Evolutionary conservation across 495 filamentous ascomycete species (phyloP), one percentile per base, ranked within the genome.

Genomic region (Tuber melanosporum): DNA sequence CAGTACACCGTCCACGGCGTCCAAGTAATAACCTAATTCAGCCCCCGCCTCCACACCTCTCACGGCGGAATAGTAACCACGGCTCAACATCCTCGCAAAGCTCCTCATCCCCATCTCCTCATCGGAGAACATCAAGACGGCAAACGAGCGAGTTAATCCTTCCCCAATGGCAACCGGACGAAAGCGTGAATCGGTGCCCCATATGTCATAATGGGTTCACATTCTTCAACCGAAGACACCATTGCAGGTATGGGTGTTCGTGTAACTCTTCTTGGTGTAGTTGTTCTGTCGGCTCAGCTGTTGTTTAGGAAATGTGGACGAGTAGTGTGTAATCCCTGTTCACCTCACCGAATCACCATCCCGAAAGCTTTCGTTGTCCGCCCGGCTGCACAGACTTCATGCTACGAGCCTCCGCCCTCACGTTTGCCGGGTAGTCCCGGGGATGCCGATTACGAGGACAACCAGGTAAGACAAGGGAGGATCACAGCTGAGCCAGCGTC

Each of bases 291-390:
- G 52, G 73, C 43, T 57, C 80, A 83, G 45, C 15, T 76, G 82
- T 52, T 75, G 17, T 49, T 2, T 49, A 94, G 94, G 73, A 98
- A 97, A 86, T 99, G 95, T 84, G 95, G 95, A 10, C 88, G 94
- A 44, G 96, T 99, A 1, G 96, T 99, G 20, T 99, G 95, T 84
- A 89, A 91, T 73, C 85, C 89, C 26, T 99, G 95, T 85, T 98
- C 96, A 6, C 95, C 96, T 7, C 95, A 98, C 84, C 90, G 93
- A 62, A 98, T 99, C 82, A 97, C 92, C 1, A 97, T 99, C 75
- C 96, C 95, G 1, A 88, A 93, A 73, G 93, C 95, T 76, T 98
- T 91, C 83, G 95, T 98, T 72, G 95, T 99, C 22, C 92, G 91
- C 66, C 94, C 94, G 1, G 92, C 93, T 3, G 86, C 87, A 45